Conservation (phyloP, 306 rosid genomes). For the Corylus heterophylla region DNA sequence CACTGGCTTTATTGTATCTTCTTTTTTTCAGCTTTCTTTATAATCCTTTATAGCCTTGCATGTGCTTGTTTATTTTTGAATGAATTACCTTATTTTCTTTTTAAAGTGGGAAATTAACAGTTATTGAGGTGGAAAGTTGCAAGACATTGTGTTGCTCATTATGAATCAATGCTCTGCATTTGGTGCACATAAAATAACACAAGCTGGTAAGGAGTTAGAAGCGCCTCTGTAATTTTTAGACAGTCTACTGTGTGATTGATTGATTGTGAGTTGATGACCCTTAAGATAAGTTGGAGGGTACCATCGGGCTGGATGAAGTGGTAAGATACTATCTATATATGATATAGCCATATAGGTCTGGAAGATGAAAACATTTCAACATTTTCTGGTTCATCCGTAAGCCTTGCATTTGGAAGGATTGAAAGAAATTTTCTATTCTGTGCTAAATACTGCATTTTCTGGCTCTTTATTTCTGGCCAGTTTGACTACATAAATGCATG, state of each 20-base stretch:
- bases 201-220: neutral
- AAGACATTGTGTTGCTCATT: neutral
- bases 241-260: neutral
- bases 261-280: neutral
- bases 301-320: neutral
- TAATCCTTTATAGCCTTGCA: neutral
- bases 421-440: neutral
- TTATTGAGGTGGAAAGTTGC: conserved; percentile 1
- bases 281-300: neutral
- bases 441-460: neutral
- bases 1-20: neutral
- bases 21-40: neutral
- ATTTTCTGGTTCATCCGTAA: neutral
- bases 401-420: neutral
- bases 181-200: neutral
- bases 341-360: neutral
- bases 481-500: neutral
- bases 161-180: neutral
- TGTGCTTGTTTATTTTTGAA: neutral
- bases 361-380: neutral
- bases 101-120: neutral
- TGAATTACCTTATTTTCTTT: neutral
- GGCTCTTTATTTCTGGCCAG: neutral
- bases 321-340: neutral
- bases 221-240: neutral